These are phyloP conservation scores for Craterostigma plantagineum DNA, from an alignment of 257 asterid species.

Conservation along the genomic window DNA sequence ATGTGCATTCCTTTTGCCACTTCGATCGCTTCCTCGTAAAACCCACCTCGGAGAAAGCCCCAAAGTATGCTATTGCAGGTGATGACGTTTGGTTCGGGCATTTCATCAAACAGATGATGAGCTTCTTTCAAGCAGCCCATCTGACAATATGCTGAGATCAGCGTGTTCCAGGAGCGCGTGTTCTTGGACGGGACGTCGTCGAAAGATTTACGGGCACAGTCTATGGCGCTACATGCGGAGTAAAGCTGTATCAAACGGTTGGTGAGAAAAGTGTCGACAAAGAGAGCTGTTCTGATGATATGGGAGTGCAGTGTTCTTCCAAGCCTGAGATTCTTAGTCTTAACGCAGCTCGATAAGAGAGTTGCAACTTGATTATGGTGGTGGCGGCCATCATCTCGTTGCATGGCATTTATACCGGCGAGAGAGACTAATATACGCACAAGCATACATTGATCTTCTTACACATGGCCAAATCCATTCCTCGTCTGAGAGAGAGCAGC, in stretches of 20 bases:
- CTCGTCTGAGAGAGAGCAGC: no score
- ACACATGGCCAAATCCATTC: no score
- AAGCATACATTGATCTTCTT: no score
- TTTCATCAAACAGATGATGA: constrained; percentile 28
- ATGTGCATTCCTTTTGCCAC: constrained; percentile 17
- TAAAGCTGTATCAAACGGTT: constrained; percentile 38
- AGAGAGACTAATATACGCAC: no score
- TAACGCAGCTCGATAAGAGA: constrained; percentile 33
- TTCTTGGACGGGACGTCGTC: constrained; percentile 26
- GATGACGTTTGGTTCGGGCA: constrained; percentile 50
- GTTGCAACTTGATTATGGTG: constrained; percentile 3
- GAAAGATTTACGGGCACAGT: constrained; percentile 21
- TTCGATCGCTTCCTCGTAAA: constrained; percentile 16
- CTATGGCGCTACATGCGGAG: constrained; percentile 33
- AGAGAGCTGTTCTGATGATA: constrained; percentile 30
- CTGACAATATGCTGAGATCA: constrained; percentile 18
- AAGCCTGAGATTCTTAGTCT: constrained; percentile 30
- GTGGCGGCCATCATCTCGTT: background rate
- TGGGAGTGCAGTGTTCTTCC: constrained; percentile 36
- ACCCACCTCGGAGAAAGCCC: constrained; percentile 23
- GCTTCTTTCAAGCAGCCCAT: constrained; percentile 21
- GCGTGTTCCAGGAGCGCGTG: constrained; percentile 42
- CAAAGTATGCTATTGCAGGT: constrained; percentile 43
- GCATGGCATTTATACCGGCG: no score
- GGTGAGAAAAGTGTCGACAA: constrained; percentile 25